Base-by-base conservation (phyloP, 805 yeast species). In the Schwanniomyces pseudopolymorphus region DNA sequence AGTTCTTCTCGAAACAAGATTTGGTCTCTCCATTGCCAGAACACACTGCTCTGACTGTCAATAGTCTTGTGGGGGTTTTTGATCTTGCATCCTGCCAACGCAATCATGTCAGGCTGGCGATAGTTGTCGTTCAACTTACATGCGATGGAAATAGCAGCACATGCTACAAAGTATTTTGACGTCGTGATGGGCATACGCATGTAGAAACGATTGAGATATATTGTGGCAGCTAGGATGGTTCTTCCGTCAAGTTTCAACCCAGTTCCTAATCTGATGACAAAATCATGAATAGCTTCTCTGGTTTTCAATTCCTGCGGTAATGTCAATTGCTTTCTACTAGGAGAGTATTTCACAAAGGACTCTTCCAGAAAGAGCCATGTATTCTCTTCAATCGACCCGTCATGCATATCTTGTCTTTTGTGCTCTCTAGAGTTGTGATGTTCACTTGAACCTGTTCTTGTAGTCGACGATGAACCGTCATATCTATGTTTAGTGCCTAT, bases 21-120 rank as follows among this genome's bases (percentile, higher is more conserved):
- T 54, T 72, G 77, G 55, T 72, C 78, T 26, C 76, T 45, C 77
- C 77, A 72, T 37, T 61, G 61, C 78, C 78, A 72, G 53, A 70
- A 72, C 42, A 63, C 46, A 17, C 66, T 67, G 46, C 68, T 66
- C 28, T 70, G 75, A 50, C 71, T 75, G 41, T 72, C 74, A 2
- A 72, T 56, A 17, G 53, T 49, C 35, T 54, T 53, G n/a, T 55
- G 46, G 4, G 73, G 67, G 50, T 64, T 69, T 47, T 69, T 68
- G 37, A 70, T 40, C 27, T 49, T 58, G 45, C 75, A 67, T 5
- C 69, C 75, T 3, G 63, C 54, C 51, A 71, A 51, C 8, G 77
- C 76, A 8, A 72, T 67, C 53, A 66, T 70, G 46, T 72, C 77
- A 4, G 77, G 75, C n/a, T 61, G 69, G 20, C 77, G 49, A 48